Conservation (phyloP, 2,329 filamentous ascomycete species). For the Calonectria hawksworthii region DNA sequence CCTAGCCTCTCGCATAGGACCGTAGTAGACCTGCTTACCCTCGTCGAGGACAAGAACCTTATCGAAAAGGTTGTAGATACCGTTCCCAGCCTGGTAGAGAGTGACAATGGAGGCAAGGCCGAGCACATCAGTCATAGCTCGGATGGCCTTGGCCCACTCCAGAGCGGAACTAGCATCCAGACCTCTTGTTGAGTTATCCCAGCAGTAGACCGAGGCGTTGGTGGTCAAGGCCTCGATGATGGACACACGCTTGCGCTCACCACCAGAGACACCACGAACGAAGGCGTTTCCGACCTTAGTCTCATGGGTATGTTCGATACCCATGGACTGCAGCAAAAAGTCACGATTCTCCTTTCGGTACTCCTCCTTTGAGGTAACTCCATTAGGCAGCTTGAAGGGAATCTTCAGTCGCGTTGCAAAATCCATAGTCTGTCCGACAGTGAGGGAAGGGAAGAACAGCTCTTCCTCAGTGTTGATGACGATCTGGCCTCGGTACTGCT, state of each 20-base stretch:
- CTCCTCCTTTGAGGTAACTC: constrained; percentile 57
- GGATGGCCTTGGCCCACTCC: constrained; percentile 71
- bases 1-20: constrained; percentile 68
- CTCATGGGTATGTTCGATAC: constrained; percentile 70
- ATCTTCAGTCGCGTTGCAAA: constrained; percentile 77
- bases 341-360: constrained; percentile 62
- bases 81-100: constrained; percentile 78
- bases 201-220: constrained; percentile 71
- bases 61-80: constrained; percentile 78
- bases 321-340: constrained; percentile 70
- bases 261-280: constrained; percentile 76
- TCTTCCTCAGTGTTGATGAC: constrained; percentile 81
- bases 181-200: constrained; percentile 77
- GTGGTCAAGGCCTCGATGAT: constrained; percentile 75
- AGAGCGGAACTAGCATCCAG: constrained; percentile 76
- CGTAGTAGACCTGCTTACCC: constrained; percentile 76
- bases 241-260: constrained; percentile 78
- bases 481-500: constrained; percentile 69
- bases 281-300: constrained; percentile 79
- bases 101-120: constrained; percentile 74
- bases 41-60: constrained; percentile 78
- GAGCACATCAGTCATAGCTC: constrained; percentile 74
- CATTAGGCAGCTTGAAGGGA: constrained; percentile 62
- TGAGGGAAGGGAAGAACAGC: constrained; percentile 75
- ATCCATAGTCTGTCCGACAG: constrained; percentile 77